These are phyloP conservation scores for Gaertneriomyces semiglobifer DNA, from an alignment of 192 early-diverging fungal genomes.

Conservation along the genomic window DNA sequence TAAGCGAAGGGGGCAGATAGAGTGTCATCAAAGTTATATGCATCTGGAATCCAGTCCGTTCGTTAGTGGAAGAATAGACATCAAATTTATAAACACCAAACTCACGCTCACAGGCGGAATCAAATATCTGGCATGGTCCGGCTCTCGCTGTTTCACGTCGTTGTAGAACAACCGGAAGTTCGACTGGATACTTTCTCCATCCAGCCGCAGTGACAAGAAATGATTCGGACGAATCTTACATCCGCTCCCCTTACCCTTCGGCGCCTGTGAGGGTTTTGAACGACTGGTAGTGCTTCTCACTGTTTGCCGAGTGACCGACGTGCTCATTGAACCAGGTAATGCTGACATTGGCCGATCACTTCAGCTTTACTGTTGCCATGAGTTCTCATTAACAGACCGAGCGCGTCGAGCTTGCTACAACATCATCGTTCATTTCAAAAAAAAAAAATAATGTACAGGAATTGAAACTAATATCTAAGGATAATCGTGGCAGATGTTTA, in stretches of 20 bases:
- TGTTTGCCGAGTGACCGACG: too few relatives aligned
- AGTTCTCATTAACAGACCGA: too few relatives aligned
- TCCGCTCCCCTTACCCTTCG: not conserved
- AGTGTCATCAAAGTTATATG: slow-evolving; percentile 6
- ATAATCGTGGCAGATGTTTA: not conserved
- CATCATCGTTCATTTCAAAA: too few relatives aligned
- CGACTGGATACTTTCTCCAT: not conserved
- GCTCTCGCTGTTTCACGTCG: not conserved
- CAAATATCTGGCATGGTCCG: not conserved
- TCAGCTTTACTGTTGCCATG: too few relatives aligned
- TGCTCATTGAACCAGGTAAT: too few relatives aligned
- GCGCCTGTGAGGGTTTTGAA: too few relatives aligned
- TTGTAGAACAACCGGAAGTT: slow-evolving; percentile 4
- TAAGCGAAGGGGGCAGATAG: not conserved
- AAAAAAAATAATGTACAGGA: too few relatives aligned
- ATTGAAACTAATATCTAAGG: too few relatives aligned
- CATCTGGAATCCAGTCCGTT: not conserved
- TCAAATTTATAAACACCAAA: not conserved
- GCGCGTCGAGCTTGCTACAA: too few relatives aligned
- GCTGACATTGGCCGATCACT: too few relatives aligned
- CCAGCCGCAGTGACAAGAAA: slow-evolving; percentile 13
- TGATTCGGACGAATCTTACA: not conserved
- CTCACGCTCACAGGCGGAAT: slow-evolving; percentile 7
- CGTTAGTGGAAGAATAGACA: not conserved
- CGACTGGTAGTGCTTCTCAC: too few relatives aligned